A percentile compares a stretch with the other conserved stretches of the same genome.
Conservation (phyloP, 116 monocot species). For the Zostera marina region DNA sequence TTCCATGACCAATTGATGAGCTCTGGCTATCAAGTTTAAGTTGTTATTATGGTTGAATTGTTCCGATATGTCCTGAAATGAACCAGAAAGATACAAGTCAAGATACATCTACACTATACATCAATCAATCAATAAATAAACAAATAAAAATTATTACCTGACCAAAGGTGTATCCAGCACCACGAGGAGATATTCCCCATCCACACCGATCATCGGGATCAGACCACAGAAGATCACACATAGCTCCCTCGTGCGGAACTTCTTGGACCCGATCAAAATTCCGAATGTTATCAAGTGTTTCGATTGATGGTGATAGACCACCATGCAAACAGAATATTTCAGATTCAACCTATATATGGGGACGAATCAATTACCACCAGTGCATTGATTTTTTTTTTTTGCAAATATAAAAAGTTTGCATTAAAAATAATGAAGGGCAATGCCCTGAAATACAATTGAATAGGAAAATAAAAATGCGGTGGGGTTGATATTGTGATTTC, state of each 20-base stretch:
- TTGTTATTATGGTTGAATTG: constrained; percentile 82
- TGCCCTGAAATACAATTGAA: too few relatives aligned
- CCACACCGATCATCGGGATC: constrained; percentile 93
- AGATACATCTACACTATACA: neutral
- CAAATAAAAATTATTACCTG: constrained; percentile 30
- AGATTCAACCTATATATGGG: constrained; percentile 85
- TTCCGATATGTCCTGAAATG: constrained; percentile 77
- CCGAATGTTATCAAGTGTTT: constrained; percentile 77
- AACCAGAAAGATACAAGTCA: neutral
- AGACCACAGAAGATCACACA: constrained; percentile 94
- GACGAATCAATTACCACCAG: too few relatives aligned
- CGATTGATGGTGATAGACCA: constrained; percentile 82
- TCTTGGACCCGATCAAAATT: constrained; percentile 94
- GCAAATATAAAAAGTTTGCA: too few relatives aligned
- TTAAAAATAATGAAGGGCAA: too few relatives aligned
- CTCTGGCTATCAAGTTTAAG: constrained; percentile 66
- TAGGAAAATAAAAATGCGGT: too few relatives aligned
- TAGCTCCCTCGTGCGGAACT: constrained; percentile 89
- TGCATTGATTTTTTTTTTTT: too few relatives aligned
- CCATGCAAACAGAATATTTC: constrained; percentile 91
- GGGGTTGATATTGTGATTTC: too few relatives aligned
- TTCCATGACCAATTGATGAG: constrained; percentile 82
- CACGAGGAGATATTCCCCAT: constrained; percentile 91
- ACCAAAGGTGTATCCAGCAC: constrained; percentile 91
- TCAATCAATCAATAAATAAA: neutral